phyloP scores from a whole-genome alignment of 495 filamentous ascomycete species.

The Neurospora tetrasperma region DNA sequence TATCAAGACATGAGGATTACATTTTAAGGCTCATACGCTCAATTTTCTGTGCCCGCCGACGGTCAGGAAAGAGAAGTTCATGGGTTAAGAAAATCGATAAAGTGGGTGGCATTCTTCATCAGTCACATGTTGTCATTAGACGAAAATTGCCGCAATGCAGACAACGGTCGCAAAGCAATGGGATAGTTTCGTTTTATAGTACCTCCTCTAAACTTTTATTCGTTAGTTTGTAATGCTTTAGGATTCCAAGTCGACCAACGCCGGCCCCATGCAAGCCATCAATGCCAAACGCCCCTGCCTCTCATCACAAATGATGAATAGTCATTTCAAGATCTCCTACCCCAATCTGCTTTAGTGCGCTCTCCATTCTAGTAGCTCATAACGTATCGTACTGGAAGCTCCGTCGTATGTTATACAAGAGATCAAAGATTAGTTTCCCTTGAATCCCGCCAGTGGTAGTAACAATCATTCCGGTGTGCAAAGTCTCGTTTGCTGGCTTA shows the following conservation, averaged over 20 bases:
- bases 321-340: background rate
- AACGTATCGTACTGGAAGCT: background rate
- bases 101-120: background rate
- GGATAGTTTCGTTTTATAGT: background rate
- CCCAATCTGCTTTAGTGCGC: background rate
- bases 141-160: background rate
- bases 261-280: conserved; percentile 1
- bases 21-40: background rate
- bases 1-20: background rate
- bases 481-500: background rate
- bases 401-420: background rate
- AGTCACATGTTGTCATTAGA: background rate
- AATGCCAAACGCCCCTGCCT: background rate
- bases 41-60: background rate
- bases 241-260: background rate
- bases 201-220: background rate
- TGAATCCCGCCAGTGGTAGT: background rate
- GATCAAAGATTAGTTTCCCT: background rate
- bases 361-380: background rate
- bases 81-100: too few relatives aligned
- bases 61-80: background rate
- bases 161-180: background rate
- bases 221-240: background rate
- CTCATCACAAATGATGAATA: background rate
- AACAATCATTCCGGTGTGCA: background rate